Conservation (phyloP, 768 basidiomycete genomes). For the Paxillus rubicundulus region DNA sequence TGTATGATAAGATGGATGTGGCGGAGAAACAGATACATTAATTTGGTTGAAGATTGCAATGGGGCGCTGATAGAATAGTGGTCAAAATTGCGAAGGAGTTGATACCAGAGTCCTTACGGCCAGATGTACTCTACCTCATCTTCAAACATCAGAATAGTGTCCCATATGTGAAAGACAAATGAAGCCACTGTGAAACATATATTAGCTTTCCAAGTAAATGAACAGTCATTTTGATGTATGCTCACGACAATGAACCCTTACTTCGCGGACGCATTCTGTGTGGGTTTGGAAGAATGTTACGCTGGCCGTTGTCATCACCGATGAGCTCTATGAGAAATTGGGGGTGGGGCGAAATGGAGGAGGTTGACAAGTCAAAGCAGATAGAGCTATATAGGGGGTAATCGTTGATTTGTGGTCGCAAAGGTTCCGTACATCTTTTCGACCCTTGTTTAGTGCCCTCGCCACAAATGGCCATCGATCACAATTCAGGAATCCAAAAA, state of each 20-base stretch:
- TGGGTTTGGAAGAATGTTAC: background rate
- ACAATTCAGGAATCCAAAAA: no score
- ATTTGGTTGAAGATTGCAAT: slow-evolving; percentile 13
- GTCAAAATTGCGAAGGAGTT: background rate
- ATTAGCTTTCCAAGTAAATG: background rate
- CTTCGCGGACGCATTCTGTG: background rate
- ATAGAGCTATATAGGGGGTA: background rate
- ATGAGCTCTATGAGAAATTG: background rate
- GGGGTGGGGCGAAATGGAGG: background rate
- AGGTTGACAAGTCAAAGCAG: background rate
- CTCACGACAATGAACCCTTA: background rate
- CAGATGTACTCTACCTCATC: slow-evolving; percentile 26
- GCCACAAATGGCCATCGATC: no score
- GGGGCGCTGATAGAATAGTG: slow-evolving; percentile 10
- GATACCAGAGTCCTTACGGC: slow-evolving; percentile 16
- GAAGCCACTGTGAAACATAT: slow-evolving; percentile 17
- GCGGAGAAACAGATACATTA: slow-evolving; percentile 14
- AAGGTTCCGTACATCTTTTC: no score
- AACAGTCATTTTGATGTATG: background rate
- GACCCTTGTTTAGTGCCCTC: no score
- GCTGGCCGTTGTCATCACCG: background rate
- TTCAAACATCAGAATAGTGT: slow-evolving; percentile 22
- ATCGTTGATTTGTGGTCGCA: no score
- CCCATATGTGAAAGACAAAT: slow-evolving; percentile 22
- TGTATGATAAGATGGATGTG: slow-evolving; percentile 1